Evolutionary conservation across 306 rosid species (phyloP).

Genomic region (Urtica urens): DNA sequence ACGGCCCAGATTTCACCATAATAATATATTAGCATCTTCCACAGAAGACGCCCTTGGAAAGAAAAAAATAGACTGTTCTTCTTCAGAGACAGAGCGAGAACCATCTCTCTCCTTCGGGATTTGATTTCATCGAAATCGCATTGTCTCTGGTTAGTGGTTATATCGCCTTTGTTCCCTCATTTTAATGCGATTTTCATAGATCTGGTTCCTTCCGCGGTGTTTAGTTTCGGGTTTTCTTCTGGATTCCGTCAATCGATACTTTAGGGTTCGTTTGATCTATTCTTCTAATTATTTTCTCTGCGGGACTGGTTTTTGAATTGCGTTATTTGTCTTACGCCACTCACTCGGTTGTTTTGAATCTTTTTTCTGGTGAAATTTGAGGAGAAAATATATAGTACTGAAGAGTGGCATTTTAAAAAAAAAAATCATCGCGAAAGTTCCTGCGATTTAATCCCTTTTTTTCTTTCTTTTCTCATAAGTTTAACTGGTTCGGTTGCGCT

Average conservation of each 20-base stretch:
- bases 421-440: background rate
- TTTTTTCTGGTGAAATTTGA: background rate
- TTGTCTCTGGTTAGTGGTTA: conserved; percentile 12
- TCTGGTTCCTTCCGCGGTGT: conserved; percentile 18
- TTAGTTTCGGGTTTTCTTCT: background rate
- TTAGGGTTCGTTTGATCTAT: no score
- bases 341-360: background rate
- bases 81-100: background rate
- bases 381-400: no score
- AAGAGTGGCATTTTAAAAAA: background rate
- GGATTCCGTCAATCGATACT: no score
- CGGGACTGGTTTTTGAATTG: conserved; percentile 1
- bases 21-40: background rate
- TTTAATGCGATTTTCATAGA: conserved; percentile 20
- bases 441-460: background rate
- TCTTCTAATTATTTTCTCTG: conserved; percentile 4
- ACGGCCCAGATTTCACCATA: conserved; percentile 24
- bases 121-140: conserved; percentile 26
- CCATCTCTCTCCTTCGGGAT: background rate
- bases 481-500: background rate
- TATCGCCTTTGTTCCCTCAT: background rate
- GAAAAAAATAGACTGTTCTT: background rate
- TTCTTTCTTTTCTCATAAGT: background rate
- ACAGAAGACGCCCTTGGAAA: background rate
- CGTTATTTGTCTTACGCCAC: no score